A percentile compares a stretch with the other conserved stretches of the same genome.
phyloP scores from a whole-genome alignment of 345 rosid species.

The Brassica incana region DNA sequence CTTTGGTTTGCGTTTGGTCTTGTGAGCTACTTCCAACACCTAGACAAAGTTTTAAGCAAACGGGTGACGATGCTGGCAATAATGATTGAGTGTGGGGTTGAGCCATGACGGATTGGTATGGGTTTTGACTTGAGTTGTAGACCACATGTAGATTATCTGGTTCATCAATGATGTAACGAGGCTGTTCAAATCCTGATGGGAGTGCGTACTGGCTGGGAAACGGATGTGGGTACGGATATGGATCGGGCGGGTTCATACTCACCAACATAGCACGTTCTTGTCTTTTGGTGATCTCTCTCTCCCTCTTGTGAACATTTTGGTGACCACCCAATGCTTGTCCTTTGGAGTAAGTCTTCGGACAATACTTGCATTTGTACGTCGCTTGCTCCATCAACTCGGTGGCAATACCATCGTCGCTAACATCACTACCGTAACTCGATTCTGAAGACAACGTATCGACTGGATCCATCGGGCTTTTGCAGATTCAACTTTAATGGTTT shows the following conservation, averaged over 20 bases:
- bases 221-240: not conserved
- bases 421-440: not conserved
- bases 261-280: not conserved
- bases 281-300: not conserved
- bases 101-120: not conserved
- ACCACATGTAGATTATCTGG: not conserved
- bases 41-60: not conserved
- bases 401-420: not conserved
- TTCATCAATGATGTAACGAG: not conserved
- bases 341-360: not conserved
- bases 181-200: constrained; percentile 13
- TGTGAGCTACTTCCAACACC: not conserved
- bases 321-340: constrained; percentile 24
- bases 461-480: not conserved
- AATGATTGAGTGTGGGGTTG: not conserved
- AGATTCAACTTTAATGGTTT: not conserved
- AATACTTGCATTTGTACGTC: constrained; percentile 13
- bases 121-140: not conserved
- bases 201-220: not conserved
- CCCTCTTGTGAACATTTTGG: constrained; percentile 22
- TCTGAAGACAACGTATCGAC: not conserved
- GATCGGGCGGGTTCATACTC: not conserved
- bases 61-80: not conserved
- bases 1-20: not conserved
- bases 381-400: not conserved